A percentile compares a stretch with the other conserved stretches of the same genome.
Evolutionary conservation across 2,329 filamentous ascomycete genomes (phyloP).

Genomic region (Alternaria burnsii): DNA sequence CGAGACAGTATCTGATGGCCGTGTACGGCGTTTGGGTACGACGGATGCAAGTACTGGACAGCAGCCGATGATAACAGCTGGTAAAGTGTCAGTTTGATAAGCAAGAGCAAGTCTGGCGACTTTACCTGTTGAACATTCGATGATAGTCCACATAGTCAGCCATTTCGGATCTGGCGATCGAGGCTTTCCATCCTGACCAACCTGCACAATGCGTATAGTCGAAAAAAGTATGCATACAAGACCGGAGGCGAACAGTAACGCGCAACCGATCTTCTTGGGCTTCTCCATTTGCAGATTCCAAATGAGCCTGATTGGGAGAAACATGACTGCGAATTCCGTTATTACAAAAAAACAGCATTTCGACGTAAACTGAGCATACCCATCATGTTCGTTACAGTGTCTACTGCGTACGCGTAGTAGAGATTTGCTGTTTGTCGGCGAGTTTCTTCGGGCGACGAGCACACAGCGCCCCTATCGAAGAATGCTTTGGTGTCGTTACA

Average conservation of each 20-base stretch:
- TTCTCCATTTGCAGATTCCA: conserved; percentile 49
- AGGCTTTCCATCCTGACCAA: conserved; percentile 39
- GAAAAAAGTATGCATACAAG: conserved; percentile 39
- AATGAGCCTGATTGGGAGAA: conserved; percentile 49
- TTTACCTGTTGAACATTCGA: conserved; percentile 49
- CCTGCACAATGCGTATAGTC: conserved; percentile 43
- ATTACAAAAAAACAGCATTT: not conserved
- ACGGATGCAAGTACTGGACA: conserved; percentile 28
- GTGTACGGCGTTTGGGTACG: conserved; percentile 17
- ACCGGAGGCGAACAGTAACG: conserved; percentile 35
- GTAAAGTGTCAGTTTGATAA: not conserved
- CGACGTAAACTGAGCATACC: conserved; percentile 27
- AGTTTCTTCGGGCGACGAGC: conserved; percentile 37
- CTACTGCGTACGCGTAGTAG: conserved; percentile 49
- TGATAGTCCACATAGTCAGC: conserved; percentile 50
- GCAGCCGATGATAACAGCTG: conserved; percentile 40
- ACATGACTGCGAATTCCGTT: conserved; percentile 43
- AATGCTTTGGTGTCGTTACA: conserved; percentile 38
- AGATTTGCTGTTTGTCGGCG: conserved; percentile 45
- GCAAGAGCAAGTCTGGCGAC: not conserved
- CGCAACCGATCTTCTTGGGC: conserved; percentile 46
- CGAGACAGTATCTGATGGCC: conserved; percentile 3
- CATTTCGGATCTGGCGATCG: conserved; percentile 45
- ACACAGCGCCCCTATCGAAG: conserved; percentile 39
- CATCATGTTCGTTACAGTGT: conserved; percentile 49